Base-by-base conservation (phyloP, 352 stramenopile species). In the Phytophthora podocarpi region DNA sequence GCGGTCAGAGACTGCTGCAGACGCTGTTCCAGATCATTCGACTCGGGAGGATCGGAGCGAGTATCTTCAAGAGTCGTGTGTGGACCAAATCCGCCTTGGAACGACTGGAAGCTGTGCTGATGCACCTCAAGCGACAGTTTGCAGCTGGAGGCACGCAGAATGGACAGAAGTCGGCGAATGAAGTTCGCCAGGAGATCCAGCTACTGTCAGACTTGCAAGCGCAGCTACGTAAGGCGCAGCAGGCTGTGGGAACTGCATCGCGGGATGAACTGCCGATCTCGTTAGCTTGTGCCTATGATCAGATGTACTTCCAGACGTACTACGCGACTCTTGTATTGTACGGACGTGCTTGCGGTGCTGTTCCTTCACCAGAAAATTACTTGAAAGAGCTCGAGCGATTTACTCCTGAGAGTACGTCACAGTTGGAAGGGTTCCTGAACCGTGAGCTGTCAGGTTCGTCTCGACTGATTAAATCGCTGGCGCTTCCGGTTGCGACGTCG, bases 241-340 rank as follows among this genome's bases (percentile, higher is more conserved):
- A 82, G 18, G 74, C 68, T 5, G 55, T 81, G 8, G 70, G 73
- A 16, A 78, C 75, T 30, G 76, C 74, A 16, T 71, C 70, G 13
- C 73, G 82, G n/a, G 78, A 89, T 47, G 69, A 85, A 24, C 52
- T 88, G 34, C 71, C 73, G 10, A 88, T 94, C 23, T 59, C 73
- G n/a, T 63, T 92, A 37, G 78, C 82, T 6, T 90, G 78, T 56
- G 52, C 74, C 8, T 85, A 71, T 20, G 85, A 94, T 37, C 71
- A 84, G 28, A 90, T 94, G 85, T 94, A 92, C 80, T 94, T 92
- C 61, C 72, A 82, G 32, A 78, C 72, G 37, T 91, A 94, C 67
- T 90, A 92, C 51, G 70, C 79, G 27, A 70, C 69, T 15, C 72
- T 94, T 16, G 77, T 88, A n/a, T 59, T 94, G 34, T 91, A 90